Percentiles rank a stretch among this genome's conserved stretches.
Conservation (phyloP, 345 rosid genomes). For the Linum usitatissimum region DNA sequence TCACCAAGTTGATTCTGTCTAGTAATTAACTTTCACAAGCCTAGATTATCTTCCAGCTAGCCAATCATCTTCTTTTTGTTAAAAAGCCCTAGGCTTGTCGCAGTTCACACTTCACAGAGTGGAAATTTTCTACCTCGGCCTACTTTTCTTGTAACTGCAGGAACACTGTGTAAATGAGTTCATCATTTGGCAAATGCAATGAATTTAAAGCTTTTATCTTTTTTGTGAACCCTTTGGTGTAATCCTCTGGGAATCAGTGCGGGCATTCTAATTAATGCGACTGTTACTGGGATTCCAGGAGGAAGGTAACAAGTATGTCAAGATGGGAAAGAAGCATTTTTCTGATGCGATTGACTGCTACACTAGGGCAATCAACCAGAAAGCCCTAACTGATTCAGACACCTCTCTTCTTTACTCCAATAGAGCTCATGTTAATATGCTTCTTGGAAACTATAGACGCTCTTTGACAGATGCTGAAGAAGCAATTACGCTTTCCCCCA, state of each 20-base stretch:
- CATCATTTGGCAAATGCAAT: not conserved
- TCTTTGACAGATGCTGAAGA: constrained; percentile 69
- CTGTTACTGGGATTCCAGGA: constrained; percentile 39
- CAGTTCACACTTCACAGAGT: not conserved
- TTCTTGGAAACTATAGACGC: constrained; percentile 67
- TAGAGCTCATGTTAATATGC: constrained; percentile 76
- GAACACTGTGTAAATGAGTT: not conserved
- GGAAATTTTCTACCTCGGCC: not conserved
- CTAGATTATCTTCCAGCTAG: not conserved
- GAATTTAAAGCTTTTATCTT: too few relatives aligned
- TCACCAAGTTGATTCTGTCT: not conserved
- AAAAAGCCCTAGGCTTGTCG: not conserved
- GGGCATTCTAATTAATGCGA: not conserved
- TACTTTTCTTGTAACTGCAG: not conserved
- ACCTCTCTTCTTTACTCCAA: constrained; percentile 64
- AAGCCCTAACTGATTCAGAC: constrained; percentile 44
- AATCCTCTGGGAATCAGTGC: not conserved
- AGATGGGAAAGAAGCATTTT: constrained; percentile 79
- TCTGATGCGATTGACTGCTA: constrained; percentile 69
- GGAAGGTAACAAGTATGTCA: constrained; percentile 70
- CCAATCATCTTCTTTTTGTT: not conserved
- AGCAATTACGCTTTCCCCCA: constrained; percentile 44
- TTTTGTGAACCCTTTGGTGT: not conserved
- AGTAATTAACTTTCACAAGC: not conserved
- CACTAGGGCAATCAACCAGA: constrained; percentile 68